Percentiles rank a stretch among this genome's conserved stretches.
phyloP scores from a whole-genome alignment of 352 stramenopile genomes.

The Globisporangium paroecandrum region DNA sequence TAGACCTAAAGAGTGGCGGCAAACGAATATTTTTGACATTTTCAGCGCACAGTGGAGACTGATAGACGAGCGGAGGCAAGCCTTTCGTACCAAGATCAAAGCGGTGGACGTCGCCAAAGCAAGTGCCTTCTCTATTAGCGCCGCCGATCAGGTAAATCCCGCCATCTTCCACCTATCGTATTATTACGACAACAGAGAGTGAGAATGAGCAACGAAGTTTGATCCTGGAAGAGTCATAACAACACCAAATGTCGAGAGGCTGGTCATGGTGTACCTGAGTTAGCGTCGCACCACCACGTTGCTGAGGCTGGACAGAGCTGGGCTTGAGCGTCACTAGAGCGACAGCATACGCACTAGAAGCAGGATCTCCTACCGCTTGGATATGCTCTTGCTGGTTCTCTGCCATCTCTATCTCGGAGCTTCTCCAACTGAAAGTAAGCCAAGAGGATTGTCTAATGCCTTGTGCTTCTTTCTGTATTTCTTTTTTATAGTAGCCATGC shows the following conservation, averaged over 20 bases:
- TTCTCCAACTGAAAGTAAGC: neutral
- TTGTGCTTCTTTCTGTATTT: neutral
- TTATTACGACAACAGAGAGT: neutral
- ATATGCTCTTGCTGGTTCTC: slow-evolving; percentile 4
- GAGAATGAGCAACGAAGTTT: neutral
- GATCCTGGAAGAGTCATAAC: neutral
- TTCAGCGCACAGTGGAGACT: neutral
- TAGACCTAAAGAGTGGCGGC: slow-evolving; percentile 2
- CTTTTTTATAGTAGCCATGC: neutral
- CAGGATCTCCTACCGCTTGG: neutral
- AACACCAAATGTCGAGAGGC: neutral
- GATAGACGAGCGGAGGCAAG: neutral
- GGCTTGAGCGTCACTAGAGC: slow-evolving; percentile 1
- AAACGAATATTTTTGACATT: neutral
- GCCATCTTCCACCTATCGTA: slow-evolving; percentile 21
- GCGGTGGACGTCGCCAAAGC: slow-evolving; percentile 50
- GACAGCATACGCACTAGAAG: neutral
- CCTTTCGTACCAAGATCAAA: slow-evolving; percentile 46
- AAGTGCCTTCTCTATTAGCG: slow-evolving; percentile 45
- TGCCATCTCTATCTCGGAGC: neutral
- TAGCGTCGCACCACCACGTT: slow-evolving; percentile 50
- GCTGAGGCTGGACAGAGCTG: slow-evolving; percentile 18
- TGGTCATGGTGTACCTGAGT: slow-evolving; percentile 31
- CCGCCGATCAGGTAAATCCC: slow-evolving; percentile 62
- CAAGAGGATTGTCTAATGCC: neutral